These are phyloP conservation scores for Striga asiatica DNA, from an alignment of 257 asterid species.

Conservation along the genomic window DNA sequence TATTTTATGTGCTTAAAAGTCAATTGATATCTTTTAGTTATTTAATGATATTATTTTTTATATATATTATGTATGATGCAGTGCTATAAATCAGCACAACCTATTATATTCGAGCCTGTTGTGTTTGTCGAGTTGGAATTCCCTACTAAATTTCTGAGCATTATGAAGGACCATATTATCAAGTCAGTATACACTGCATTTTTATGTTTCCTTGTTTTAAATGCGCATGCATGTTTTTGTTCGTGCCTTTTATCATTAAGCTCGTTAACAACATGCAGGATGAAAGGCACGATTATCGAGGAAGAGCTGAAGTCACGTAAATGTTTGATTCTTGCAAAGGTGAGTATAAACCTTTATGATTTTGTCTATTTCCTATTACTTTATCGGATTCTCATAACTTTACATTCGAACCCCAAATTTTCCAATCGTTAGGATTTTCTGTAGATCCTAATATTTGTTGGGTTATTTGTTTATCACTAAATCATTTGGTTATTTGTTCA, in stretches of 20 bases:
- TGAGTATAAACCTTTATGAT: slow-evolving; percentile 22
- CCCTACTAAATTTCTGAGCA: slow-evolving; percentile 87
- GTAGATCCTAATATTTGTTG: no score
- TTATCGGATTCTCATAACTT: no score
- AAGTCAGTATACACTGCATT: slow-evolving; percentile 40
- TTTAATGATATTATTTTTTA: background rate
- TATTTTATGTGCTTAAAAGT: slow-evolving; percentile 6
- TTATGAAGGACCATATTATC: slow-evolving; percentile 87
- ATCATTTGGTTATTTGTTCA: slow-evolving; percentile 20
- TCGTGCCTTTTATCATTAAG: no score
- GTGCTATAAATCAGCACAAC: slow-evolving; percentile 72
- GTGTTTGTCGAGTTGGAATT: slow-evolving; percentile 86
- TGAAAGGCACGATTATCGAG: slow-evolving; percentile 91
- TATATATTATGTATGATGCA: slow-evolving; percentile 10
- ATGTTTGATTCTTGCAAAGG: slow-evolving; percentile 70
- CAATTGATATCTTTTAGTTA: background rate
- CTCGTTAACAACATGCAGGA: slow-evolving; percentile 36
- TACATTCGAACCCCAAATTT: no score
- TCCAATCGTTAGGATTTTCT: no score
- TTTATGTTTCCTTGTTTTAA: background rate
- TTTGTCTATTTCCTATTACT: background rate
- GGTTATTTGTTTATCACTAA: background rate
- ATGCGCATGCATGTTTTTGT: no score
- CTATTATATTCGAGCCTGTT: slow-evolving; percentile 91
- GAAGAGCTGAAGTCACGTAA: slow-evolving; percentile 93